Percentiles rank a stretch among this genome's conserved stretches.
phyloP scores from a whole-genome alignment of 306 rosid genomes.

The Vachellia pachyceras region DNA sequence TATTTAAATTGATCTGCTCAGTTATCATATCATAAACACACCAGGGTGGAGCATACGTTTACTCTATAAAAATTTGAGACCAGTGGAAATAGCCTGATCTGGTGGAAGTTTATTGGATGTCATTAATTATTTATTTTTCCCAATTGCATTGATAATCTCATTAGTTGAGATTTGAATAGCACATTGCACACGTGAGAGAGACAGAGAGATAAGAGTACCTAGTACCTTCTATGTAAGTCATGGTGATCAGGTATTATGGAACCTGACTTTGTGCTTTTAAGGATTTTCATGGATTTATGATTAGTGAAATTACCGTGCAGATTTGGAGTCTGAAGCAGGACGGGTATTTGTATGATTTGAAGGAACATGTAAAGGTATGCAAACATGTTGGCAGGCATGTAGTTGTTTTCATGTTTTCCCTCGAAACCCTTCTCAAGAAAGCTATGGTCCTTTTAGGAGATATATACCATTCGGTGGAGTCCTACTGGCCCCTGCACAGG shows the following conservation, averaged over 20 bases:
- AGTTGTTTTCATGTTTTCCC: slow-evolving; percentile 5
- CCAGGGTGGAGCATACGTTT: background rate
- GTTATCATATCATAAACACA: background rate
- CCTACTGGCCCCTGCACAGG: slow-evolving; percentile 65
- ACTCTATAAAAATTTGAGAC: background rate
- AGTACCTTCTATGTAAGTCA: background rate
- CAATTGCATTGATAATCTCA: background rate
- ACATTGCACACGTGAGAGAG: background rate
- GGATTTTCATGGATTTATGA: slow-evolving; percentile 26
- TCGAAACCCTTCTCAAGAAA: slow-evolving; percentile 15
- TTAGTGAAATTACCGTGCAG: slow-evolving; percentile 42
- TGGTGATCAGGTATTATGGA: background rate
- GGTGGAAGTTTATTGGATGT: background rate
- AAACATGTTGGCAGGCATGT: background rate
- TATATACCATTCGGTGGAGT: slow-evolving; percentile 76
- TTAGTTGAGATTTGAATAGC: background rate
- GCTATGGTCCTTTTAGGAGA: slow-evolving; percentile 49
- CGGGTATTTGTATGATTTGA: slow-evolving; percentile 58
- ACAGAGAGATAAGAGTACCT: background rate
- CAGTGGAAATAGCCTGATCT: background rate
- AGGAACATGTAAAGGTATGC: slow-evolving; percentile 63
- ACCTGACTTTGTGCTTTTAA: background rate
- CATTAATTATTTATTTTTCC: background rate
- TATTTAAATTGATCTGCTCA: slow-evolving; percentile 16
- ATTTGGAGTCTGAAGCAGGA: slow-evolving; percentile 73